Percentiles rank a stretch among this genome's conserved stretches.
Evolutionary conservation across 2,329 filamentous ascomycete genomes (phyloP).

Genomic region (Ascochyta fabae): DNA sequence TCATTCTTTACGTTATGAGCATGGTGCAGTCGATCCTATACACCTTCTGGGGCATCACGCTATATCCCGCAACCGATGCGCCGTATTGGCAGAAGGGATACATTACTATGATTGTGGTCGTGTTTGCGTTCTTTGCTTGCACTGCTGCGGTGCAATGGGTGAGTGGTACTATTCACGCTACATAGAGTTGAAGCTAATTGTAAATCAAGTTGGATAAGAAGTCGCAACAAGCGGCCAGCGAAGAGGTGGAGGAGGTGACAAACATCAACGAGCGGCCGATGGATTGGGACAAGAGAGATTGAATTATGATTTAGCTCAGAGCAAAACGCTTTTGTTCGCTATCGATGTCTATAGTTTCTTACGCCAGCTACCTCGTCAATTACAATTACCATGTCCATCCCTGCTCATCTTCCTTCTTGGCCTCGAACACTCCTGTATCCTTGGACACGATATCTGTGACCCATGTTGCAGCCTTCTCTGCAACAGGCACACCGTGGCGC

Average conservation of each 20-base stretch:
- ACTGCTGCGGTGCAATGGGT: slow-evolving; percentile 34
- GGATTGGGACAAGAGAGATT: slow-evolving; percentile 7
- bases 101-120: slow-evolving; percentile 46
- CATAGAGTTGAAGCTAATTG: not conserved
- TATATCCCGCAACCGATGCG: slow-evolving; percentile 53
- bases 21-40: slow-evolving; percentile 50
- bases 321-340: not conserved
- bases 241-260: slow-evolving; percentile 1
- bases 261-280: not conserved
- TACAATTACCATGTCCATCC: slow-evolving; percentile 12
- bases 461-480: slow-evolving; percentile 58
- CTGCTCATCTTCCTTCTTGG: slow-evolving; percentile 14
- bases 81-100: slow-evolving; percentile 53
- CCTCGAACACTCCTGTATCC: slow-evolving; percentile 23
- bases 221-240: slow-evolving; percentile 8
- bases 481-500: slow-evolving; percentile 56
- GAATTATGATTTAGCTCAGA: not conserved
- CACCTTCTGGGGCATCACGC: slow-evolving; percentile 55
- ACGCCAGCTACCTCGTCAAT: not conserved
- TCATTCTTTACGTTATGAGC: slow-evolving; percentile 53
- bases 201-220: slow-evolving; percentile 10
- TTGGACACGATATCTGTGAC: slow-evolving; percentile 51
- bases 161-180: slow-evolving; percentile 8
- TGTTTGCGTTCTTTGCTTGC: slow-evolving; percentile 34
- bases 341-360: not conserved